Percentiles rank a stretch among this genome's conserved stretches.
Evolutionary conservation across 108 stramenopile genomes (phyloP).

Genomic region (Skeletonema grethae): DNA sequence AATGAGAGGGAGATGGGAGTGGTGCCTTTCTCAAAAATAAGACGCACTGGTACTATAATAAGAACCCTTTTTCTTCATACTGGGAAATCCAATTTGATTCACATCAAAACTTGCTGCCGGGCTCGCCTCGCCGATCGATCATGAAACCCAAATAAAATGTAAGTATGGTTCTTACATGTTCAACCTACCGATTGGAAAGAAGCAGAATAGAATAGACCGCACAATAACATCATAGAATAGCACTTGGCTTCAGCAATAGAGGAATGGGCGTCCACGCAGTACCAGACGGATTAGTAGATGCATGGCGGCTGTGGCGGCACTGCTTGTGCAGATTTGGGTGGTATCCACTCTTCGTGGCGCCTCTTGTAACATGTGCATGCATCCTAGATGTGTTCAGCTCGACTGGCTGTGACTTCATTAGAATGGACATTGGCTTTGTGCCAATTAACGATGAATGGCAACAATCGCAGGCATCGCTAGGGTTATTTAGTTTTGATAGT

Average conservation of each 20-base stretch:
- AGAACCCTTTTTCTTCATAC: no score
- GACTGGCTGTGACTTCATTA: slow-evolving; percentile 69
- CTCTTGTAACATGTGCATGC: slow-evolving; percentile 60
- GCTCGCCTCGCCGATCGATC: background rate
- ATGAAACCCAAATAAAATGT: background rate
- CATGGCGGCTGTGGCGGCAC: slow-evolving; percentile 68
- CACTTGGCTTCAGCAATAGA: background rate
- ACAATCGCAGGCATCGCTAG: slow-evolving; percentile 9
- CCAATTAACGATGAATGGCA: slow-evolving; percentile 65
- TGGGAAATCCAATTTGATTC: background rate
- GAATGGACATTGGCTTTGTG: slow-evolving; percentile 73
- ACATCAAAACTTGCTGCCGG: background rate
- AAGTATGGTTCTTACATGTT: no score
- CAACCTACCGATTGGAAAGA: no score
- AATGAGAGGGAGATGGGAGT: background rate
- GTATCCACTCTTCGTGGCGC: slow-evolving; percentile 77
- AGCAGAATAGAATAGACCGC: background rate
- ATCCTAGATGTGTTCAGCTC: slow-evolving; percentile 72
- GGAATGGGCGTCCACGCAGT: background rate
- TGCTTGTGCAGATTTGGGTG: slow-evolving; percentile 83
- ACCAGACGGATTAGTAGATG: slow-evolving; percentile 20
- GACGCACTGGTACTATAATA: no score
- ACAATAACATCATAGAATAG: background rate
- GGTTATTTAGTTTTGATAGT: slow-evolving; percentile 25
- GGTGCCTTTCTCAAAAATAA: no score